Percentiles rank a stretch among this genome's conserved stretches.
Evolutionary conservation across 129 eudicot species (phyloP).

Genomic region (Ambrosia artemisiifolia): DNA sequence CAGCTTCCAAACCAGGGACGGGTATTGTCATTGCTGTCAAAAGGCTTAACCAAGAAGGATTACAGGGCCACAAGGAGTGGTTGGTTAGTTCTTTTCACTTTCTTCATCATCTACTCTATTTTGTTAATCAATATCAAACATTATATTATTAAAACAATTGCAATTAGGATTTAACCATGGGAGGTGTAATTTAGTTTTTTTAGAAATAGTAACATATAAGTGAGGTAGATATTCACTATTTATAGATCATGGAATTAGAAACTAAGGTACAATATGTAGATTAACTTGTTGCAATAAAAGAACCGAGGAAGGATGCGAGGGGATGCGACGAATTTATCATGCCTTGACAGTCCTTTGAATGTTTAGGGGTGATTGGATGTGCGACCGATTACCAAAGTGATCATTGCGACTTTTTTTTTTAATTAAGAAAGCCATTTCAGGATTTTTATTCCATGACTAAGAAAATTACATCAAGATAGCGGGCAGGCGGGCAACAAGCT

Average conservation of each 20-base stretch:
- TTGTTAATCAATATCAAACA: not conserved
- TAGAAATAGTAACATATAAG: not conserved
- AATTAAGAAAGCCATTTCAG: no score
- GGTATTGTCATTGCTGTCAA: constrained; percentile 77
- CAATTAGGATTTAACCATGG: not conserved
- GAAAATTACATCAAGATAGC: no score
- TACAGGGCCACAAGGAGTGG: constrained; percentile 92
- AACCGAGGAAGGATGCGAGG: not conserved
- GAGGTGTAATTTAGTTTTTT: not conserved
- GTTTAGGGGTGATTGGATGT: not conserved
- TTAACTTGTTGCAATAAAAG: not conserved
- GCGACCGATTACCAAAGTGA: not conserved
- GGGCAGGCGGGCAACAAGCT: no score
- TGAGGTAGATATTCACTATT: not conserved
- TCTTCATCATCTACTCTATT: constrained; percentile 2
- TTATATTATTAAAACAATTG: not conserved
- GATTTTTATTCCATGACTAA: no score
- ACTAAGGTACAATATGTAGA: not conserved
- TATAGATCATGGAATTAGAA: not conserved
- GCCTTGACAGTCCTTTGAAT: not conserved
- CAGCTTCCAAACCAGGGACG: constrained; percentile 65
- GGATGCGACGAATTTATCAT: not conserved
- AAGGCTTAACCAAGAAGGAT: constrained; percentile 77
- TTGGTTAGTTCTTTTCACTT: constrained; percentile 49
- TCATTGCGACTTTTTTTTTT: not conserved